phyloP scores from a whole-genome alignment of 208 protist species.

The Crithidia bombi region DNA sequence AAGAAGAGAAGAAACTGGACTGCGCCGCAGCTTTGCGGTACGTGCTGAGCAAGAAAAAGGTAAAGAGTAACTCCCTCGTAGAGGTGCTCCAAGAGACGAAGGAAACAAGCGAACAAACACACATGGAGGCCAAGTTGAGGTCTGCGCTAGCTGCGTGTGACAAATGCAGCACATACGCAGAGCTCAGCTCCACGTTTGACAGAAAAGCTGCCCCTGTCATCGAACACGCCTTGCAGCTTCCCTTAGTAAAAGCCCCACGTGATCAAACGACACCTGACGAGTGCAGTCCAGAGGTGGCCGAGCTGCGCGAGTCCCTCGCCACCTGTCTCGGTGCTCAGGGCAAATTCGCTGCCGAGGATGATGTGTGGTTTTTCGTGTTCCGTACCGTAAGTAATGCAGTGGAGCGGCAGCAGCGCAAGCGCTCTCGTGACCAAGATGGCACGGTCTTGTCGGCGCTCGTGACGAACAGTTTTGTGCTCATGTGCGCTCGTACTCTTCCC shows the following conservation, averaged over 20 bases:
- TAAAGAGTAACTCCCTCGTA: background rate
- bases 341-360: conserved; percentile 41
- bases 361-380: conserved; percentile 84
- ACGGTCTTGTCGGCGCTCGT: conserved; percentile 35
- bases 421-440: conserved; percentile 39
- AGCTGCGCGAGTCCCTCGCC: conserved; percentile 55
- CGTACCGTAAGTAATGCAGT: conserved; percentile 50
- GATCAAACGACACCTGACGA: conserved; percentile 75
- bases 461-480: conserved; percentile 78
- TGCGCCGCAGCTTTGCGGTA: too few relatives aligned
- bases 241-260: conserved; percentile 50
- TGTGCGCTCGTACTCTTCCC: conserved; percentile 65
- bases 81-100: too few relatives aligned
- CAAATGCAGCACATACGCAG: conserved; percentile 30
- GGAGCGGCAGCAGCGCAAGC: conserved; percentile 54
- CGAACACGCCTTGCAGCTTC: conserved; percentile 46
- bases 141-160: conserved; percentile 42
- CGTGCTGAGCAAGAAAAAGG: background rate
- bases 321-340: conserved; percentile 21
- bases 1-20: too few relatives aligned
- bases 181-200: conserved; percentile 35
- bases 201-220: conserved; percentile 42
- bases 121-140: conserved; percentile 46
- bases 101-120: too few relatives aligned
- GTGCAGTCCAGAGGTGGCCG: conserved; percentile 56